Percentiles rank a stretch among this genome's conserved stretches.
These are phyloP conservation scores for Linum usitatissimum DNA, from an alignment of 345 rosid species.

Conservation along the genomic window DNA sequence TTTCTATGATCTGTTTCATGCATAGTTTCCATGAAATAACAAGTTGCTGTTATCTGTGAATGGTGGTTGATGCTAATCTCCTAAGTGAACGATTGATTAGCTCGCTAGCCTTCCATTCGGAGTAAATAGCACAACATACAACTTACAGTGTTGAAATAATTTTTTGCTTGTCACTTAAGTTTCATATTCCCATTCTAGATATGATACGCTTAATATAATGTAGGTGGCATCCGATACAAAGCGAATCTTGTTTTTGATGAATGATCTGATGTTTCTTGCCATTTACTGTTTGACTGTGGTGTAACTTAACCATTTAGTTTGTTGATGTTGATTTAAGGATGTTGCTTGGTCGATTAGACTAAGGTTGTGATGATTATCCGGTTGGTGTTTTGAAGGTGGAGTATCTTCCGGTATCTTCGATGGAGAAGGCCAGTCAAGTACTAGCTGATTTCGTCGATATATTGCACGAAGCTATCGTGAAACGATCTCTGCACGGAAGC, in stretches of 20 bases:
- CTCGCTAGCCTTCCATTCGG: neutral
- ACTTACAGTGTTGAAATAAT: too few relatives aligned
- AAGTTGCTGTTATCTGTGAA: too few relatives aligned
- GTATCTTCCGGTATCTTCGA: slow-evolving; percentile 76
- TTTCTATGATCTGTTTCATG: neutral
- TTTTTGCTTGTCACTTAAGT: too few relatives aligned
- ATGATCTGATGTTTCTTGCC: neutral
- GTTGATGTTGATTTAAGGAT: neutral
- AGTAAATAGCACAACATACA: too few relatives aligned
- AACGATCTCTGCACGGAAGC: slow-evolving; percentile 67
- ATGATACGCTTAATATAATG: too few relatives aligned
- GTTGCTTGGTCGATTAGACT: neutral
- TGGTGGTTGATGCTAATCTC: neutral
- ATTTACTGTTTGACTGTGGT: neutral
- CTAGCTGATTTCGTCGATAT: slow-evolving; percentile 75
- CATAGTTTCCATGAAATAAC: too few relatives aligned
- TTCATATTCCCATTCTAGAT: too few relatives aligned
- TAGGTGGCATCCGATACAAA: neutral
- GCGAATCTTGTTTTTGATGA: too few relatives aligned
- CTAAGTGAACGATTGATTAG: neutral
- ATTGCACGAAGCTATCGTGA: slow-evolving; percentile 65
- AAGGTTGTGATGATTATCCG: neutral
- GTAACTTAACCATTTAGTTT: neutral
- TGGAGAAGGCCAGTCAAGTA: slow-evolving; percentile 56
- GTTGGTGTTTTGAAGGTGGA: slow-evolving; percentile 46